Percentiles rank a stretch among this genome's conserved stretches.
Conservation (phyloP, 1,284 basidiomycete genomes). For the Wolfiporia cocos region DNA sequence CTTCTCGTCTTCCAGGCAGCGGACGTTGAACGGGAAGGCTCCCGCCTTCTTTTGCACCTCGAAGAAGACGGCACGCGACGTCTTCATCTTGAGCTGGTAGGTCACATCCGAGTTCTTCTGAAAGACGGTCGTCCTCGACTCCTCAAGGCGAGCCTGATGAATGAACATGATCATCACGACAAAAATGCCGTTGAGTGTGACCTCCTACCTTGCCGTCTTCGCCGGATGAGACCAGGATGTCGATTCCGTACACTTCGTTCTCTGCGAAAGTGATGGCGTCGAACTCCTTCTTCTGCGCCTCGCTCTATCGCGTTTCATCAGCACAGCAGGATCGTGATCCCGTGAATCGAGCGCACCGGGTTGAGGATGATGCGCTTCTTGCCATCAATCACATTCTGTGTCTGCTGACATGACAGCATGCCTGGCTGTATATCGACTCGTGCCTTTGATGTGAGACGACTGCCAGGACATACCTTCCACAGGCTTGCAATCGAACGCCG, state of each 20-base stretch:
- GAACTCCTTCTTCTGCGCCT: constrained; percentile 79
- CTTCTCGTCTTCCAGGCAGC: constrained; percentile 92
- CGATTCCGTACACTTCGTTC: constrained; percentile 94
- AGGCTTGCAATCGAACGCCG: constrained; percentile 78
- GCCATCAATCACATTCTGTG: constrained; percentile 92
- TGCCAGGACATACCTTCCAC: constrained; percentile 70
- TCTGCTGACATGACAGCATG: constrained; percentile 89
- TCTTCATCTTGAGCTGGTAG: constrained; percentile 98
- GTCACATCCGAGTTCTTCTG: constrained; percentile 85
- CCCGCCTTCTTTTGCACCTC: constrained; percentile 98
- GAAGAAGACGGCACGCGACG: constrained; percentile 89
- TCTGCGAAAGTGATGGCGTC: constrained; percentile 85
- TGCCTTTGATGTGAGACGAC: not conserved
- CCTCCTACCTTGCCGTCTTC: constrained; percentile 80
- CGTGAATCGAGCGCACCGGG: constrained; percentile 37
- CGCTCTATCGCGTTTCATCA: constrained; percentile 29
- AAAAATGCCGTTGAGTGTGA: no score
- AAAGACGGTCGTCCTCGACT: constrained; percentile 89
- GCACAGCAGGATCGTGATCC: not conserved
- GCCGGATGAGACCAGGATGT: constrained; percentile 85
- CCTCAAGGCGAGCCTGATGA: constrained; percentile 74
- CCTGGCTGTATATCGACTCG: constrained; percentile 35
- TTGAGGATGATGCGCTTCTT: constrained; percentile 95
- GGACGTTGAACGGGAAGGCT: constrained; percentile 96
- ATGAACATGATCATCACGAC: not conserved